These are phyloP conservation scores for Fibroporia radiculosa DNA, from an alignment of 768 basidiomycete genomes.

Conservation along the genomic window DNA sequence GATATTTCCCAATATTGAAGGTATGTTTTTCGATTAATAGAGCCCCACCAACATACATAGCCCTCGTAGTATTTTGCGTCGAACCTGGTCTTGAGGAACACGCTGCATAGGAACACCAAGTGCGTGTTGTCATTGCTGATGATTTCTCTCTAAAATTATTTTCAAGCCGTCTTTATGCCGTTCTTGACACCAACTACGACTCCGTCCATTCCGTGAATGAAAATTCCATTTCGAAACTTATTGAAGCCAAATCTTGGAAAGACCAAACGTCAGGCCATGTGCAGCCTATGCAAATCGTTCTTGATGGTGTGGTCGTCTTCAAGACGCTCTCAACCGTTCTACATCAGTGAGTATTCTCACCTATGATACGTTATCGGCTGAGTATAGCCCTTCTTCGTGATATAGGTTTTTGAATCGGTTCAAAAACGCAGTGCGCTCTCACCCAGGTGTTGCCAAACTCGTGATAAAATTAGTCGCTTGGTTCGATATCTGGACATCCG, in stretches of 20 bases:
- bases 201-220: slow-evolving; percentile 35
- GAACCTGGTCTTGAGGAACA: slow-evolving; percentile 50
- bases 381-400: neutral
- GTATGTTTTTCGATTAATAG: slow-evolving; percentile 17
- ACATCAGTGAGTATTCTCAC: slow-evolving; percentile 44
- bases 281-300: slow-evolving; percentile 5
- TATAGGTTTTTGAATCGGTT: slow-evolving; percentile 23
- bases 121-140: slow-evolving; percentile 18
- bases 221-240: slow-evolving; percentile 14
- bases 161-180: slow-evolving; percentile 10
- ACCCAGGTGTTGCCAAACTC: slow-evolving; percentile 12
- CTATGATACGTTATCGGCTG: neutral
- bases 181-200: slow-evolving; percentile 30
- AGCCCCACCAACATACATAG: neutral
- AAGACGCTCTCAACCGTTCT: slow-evolving; percentile 38
- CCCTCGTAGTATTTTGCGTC: slow-evolving; percentile 46
- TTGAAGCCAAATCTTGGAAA: slow-evolving; percentile 23
- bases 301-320: slow-evolving; percentile 37
- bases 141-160: slow-evolving; percentile 1
- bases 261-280: slow-evolving; percentile 17
- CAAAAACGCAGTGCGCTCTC: slow-evolving; percentile 16
- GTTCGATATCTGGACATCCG: slow-evolving; percentile 18
- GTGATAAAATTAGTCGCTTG: slow-evolving; percentile 15
- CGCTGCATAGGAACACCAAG: slow-evolving; percentile 43
- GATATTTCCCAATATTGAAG: slow-evolving; percentile 42